phyloP scores from a whole-genome alignment of 192 early-diverging fungal genomes.

The Allomyces javanicus region DNA sequence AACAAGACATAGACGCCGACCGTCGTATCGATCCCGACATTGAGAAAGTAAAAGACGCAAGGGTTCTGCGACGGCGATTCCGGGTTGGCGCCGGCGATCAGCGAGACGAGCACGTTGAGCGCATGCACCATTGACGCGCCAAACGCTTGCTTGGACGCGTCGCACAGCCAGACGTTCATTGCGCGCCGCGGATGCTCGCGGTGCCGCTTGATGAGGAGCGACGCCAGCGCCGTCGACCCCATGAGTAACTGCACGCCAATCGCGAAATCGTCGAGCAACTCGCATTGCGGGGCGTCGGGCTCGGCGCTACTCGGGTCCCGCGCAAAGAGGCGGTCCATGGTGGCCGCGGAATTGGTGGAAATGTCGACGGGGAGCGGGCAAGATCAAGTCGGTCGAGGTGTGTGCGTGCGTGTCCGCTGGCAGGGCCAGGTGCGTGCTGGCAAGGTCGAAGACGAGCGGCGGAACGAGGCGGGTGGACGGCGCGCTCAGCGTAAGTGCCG shows the following conservation, averaged over 20 bases:
- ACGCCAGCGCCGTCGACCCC: background rate
- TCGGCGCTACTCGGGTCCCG: background rate
- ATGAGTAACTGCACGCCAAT: background rate
- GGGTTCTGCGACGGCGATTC: background rate
- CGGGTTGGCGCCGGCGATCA: background rate
- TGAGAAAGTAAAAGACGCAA: background rate
- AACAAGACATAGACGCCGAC: background rate
- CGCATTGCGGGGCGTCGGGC: background rate
- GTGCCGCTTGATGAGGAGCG: background rate
- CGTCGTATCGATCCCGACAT: background rate
- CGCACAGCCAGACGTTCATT: background rate
- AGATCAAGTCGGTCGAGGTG: too few species aligned
- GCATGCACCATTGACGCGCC: background rate
- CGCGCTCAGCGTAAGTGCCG: too few species aligned
- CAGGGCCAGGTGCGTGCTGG: too few species aligned
- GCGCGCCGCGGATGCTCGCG: background rate
- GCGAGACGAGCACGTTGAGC: background rate
- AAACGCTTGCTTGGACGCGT: background rate
- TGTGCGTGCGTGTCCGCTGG: too few species aligned
- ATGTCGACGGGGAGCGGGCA: too few species aligned
- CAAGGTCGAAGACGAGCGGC: too few species aligned
- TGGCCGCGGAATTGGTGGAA: too few species aligned
- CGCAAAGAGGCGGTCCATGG: too few species aligned
- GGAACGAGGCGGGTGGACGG: too few species aligned
- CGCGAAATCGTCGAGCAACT: background rate